Conservation (phyloP, 179 eudicot genomes). For the Drosera spatulata region DNA sequence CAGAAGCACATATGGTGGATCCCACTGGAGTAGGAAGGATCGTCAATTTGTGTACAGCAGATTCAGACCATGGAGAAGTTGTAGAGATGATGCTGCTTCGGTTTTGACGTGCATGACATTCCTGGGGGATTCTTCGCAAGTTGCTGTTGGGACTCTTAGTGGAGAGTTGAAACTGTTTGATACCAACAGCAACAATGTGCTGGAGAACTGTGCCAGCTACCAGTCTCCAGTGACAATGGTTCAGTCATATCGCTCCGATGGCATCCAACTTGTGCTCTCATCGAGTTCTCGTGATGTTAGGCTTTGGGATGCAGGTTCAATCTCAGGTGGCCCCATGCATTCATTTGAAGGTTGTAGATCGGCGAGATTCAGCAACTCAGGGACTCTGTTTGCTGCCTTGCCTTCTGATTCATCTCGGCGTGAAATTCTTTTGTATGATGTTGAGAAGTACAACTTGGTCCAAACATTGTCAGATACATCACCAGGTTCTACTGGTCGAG, state of each 20-base stretch:
- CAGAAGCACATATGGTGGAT: constrained; percentile 83
- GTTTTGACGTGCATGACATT: constrained; percentile 81
- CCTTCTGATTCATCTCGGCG: constrained; percentile 52
- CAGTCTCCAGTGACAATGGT: constrained; percentile 56
- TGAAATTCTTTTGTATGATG: constrained; percentile 73
- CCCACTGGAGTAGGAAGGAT: constrained; percentile 73
- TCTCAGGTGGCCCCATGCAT: constrained; percentile 75
- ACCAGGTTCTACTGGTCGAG: constrained; percentile 40
- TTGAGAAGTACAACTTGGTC: constrained; percentile 60
- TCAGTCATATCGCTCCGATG: constrained; percentile 50
- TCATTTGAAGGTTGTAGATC: constrained; percentile 78
- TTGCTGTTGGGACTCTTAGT: constrained; percentile 78
- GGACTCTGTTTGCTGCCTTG: constrained; percentile 69
- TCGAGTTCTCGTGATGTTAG: constrained; percentile 80
- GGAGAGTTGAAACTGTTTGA: constrained; percentile 92
- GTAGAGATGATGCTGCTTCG: constrained; percentile 67
- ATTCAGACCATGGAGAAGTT: constrained; percentile 90
- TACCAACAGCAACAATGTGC: constrained; percentile 44
- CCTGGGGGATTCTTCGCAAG: constrained; percentile 72
- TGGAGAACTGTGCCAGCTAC: constrained; percentile 68
- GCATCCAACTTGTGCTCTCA: constrained; percentile 58
- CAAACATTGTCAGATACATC: constrained; percentile 52
- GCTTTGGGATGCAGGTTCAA: constrained; percentile 81
- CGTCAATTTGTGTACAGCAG: constrained; percentile 91
- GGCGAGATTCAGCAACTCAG: constrained; percentile 67